These are phyloP conservation scores for Melampsora larici-populina DNA, from an alignment of 1,284 basidiomycete genomes.

Conservation along the genomic window DNA sequence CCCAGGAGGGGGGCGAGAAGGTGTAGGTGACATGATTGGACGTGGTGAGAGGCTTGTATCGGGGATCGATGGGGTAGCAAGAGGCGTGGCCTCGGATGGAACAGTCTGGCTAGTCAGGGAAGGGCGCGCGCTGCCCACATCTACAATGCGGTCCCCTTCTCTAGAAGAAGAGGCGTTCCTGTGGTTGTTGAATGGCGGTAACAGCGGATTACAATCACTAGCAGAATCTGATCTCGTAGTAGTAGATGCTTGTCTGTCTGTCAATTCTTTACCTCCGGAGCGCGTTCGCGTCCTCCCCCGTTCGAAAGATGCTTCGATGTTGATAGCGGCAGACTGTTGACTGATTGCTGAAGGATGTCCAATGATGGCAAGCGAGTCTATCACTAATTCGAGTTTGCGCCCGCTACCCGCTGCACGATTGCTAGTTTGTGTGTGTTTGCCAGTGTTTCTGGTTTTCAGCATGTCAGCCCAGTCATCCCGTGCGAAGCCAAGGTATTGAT, in stretches of 20 bases:
- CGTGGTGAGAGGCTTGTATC: neutral
- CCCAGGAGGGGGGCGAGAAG: constrained; percentile 15
- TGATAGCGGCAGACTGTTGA: constrained; percentile 9
- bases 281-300: constrained; percentile 40
- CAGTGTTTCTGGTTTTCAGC: constrained; percentile 16
- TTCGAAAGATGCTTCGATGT: constrained; percentile 25
- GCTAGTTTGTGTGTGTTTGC: constrained; percentile 11
- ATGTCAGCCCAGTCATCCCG: constrained; percentile 41
- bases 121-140: neutral
- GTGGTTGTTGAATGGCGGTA: neutral
- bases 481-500: constrained; percentile 34
- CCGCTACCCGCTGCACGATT: constrained; percentile 6
- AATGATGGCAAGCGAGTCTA: constrained; percentile 41
- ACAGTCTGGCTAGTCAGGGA: neutral
- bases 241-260: constrained; percentile 5
- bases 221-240: neutral
- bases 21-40: constrained; percentile 23
- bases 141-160: neutral
- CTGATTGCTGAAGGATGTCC: constrained; percentile 33
- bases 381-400: constrained; percentile 37
- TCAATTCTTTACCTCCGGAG: constrained; percentile 17
- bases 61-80: neutral
- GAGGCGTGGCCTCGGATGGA: neutral
- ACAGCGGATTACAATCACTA: neutral
- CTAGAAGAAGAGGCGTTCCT: neutral